Evolutionary conservation across 768 basidiomycete genomes (phyloP).

Genomic region (Heimioporus sp.): DNA sequence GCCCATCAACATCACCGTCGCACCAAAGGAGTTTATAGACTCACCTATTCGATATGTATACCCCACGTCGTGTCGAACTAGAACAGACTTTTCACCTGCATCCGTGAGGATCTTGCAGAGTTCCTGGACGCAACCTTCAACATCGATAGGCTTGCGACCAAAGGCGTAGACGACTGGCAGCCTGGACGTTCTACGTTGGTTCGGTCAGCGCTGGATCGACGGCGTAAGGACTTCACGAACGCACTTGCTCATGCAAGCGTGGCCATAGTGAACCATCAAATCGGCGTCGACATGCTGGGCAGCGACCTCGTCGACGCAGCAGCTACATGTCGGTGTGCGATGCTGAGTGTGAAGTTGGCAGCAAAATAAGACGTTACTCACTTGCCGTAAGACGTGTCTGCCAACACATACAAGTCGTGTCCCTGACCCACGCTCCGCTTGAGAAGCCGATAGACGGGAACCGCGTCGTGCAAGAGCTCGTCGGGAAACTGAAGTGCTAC

Average conservation of each 20-base stretch:
- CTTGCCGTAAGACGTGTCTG: slow-evolving; percentile 98
- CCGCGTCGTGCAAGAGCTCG: slow-evolving; percentile 83
- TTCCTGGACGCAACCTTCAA: slow-evolving; percentile 45
- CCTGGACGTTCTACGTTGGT: slow-evolving; percentile 64
- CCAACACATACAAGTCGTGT: slow-evolving; percentile 83
- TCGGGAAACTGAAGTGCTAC: slow-evolving; percentile 96
- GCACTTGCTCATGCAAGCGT: slow-evolving; percentile 92
- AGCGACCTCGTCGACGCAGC: slow-evolving; percentile 95
- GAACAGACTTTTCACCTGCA: slow-evolving; percentile 31
- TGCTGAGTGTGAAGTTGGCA: slow-evolving; percentile 1
- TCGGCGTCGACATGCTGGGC: slow-evolving; percentile 94
- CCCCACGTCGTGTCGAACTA: slow-evolving; percentile 75
- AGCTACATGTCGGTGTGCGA: slow-evolving; percentile 39
- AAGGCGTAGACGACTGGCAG: slow-evolving; percentile 91
- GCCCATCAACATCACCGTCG: background rate
- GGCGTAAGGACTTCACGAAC: slow-evolving; percentile 25
- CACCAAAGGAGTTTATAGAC: background rate
- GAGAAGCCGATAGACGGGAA: slow-evolving; percentile 73
- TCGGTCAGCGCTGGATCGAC: background rate
- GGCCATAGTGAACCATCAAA: slow-evolving; percentile 90
- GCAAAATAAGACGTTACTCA: slow-evolving; percentile 24
- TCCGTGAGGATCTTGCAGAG: slow-evolving; percentile 37
- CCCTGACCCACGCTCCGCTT: slow-evolving; percentile 44
- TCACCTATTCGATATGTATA: slow-evolving; percentile 69
- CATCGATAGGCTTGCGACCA: slow-evolving; percentile 67